phyloP scores from a whole-genome alignment of 1,284 basidiomycete genomes.

The Ceratorhiza oryzae-sativae region DNA sequence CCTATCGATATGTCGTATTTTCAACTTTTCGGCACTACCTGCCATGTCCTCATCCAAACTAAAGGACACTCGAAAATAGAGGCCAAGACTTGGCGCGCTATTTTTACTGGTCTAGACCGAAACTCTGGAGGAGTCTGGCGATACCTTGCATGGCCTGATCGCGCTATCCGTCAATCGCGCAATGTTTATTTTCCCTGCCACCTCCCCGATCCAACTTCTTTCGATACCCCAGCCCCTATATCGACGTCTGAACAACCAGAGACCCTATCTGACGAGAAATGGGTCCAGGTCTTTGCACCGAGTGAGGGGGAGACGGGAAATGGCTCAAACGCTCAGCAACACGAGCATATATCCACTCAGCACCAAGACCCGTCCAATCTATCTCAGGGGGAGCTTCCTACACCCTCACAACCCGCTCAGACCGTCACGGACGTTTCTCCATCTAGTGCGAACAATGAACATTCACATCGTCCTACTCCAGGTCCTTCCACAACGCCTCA shows the following conservation, averaged over 20 bases:
- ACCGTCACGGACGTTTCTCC: not conserved
- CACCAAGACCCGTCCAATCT: not conserved
- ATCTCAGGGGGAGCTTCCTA: not conserved
- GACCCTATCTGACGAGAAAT: not conserved
- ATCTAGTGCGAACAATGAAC: not conserved
- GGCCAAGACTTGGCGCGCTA: not conserved
- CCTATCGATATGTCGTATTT: slow-evolving; percentile 20
- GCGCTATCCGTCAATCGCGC: not conserved
- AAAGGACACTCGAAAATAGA: slow-evolving; percentile 2
- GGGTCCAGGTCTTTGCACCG: not conserved
- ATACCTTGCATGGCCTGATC: slow-evolving; percentile 14
- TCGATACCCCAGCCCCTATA: not conserved
- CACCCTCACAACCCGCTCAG: not conserved
- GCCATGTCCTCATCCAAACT: slow-evolving; percentile 5
- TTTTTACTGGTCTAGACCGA: slow-evolving; percentile 12
- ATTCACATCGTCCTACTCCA: not conserved
- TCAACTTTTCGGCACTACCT: slow-evolving; percentile 20
- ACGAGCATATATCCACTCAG: slow-evolving; percentile 4
- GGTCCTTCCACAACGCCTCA: not conserved
- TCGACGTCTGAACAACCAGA: not conserved
- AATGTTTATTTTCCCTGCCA: slow-evolving; percentile 14
- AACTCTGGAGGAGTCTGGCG: slow-evolving; percentile 23
- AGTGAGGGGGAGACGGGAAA: slow-evolving; percentile 22
- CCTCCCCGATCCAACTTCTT: slow-evolving; percentile 8
- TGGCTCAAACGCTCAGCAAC: not conserved